Conservation (phyloP, 73 alveolate species). For the Tetrahymena malaccensis region DNA sequence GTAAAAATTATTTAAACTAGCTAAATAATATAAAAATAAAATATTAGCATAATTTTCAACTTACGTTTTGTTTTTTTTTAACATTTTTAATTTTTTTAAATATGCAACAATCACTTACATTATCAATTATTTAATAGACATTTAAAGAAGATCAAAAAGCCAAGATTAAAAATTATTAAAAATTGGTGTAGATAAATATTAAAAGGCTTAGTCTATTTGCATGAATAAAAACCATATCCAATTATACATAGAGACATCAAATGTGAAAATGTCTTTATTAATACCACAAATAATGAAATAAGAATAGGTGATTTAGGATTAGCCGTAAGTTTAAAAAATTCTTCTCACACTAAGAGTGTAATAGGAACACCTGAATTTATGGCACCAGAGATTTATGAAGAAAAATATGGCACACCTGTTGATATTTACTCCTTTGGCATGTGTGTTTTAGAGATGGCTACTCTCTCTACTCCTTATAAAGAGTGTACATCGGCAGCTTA, state of each 20-base stretch:
- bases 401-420: conserved; percentile 68
- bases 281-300: conserved; percentile 86
- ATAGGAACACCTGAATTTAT: conserved; percentile 81
- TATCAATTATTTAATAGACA: conserved; percentile 37
- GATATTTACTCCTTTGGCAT: conserved; percentile 86
- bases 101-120: too few species aligned
- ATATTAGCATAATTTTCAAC: neutral
- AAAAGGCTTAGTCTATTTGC: conserved; percentile 84
- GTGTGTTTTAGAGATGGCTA: conserved; percentile 75
- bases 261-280: conserved; percentile 93
- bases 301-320: conserved; percentile 96
- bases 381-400: conserved; percentile 85
- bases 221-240: conserved; percentile 68
- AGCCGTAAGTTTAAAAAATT: conserved; percentile 76
- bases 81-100: neutral
- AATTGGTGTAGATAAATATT: conserved; percentile 88
- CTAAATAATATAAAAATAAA: neutral
- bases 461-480: conserved; percentile 70
- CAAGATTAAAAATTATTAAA: conserved; percentile 73
- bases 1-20: neutral
- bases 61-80: neutral
- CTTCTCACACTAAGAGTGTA: conserved; percentile 72
- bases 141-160: conserved; percentile 72
- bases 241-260: conserved; percentile 79
- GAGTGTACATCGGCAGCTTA: conserved; percentile 63